Evolutionary conservation across 148 eudicot genomes (phyloP).

Genomic region (Fagopyrum tataricum): DNA sequence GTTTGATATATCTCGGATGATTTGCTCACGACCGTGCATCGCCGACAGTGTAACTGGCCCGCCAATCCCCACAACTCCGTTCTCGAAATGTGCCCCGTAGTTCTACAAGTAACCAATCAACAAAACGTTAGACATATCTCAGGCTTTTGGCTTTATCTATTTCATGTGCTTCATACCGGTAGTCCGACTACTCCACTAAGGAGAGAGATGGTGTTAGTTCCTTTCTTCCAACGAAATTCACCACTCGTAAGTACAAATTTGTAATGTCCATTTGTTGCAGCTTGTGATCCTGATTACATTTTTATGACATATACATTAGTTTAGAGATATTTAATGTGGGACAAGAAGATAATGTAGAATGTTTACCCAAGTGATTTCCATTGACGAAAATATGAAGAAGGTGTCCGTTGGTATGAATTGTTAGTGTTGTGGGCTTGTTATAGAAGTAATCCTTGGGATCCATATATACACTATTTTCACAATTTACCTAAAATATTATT

Average conservation of each 20-base stretch:
- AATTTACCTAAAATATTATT: not conserved
- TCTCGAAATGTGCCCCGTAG: slow-evolving; percentile 31
- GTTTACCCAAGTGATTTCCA: slow-evolving; percentile 22
- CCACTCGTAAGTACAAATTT: not conserved
- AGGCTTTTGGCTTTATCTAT: not conserved
- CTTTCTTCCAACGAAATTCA: not conserved
- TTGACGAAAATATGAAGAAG: slow-evolving; percentile 23
- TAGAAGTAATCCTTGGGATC: slow-evolving; percentile 3
- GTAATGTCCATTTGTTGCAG: not conserved
- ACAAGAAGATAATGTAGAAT: too few species aligned
- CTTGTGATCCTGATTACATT: not conserved
- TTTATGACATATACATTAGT: not conserved
- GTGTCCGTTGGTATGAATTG: slow-evolving; percentile 21
- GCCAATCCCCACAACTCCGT: slow-evolving; percentile 19
- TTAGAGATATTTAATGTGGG: too few species aligned
- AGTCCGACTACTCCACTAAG: slow-evolving; percentile 32
- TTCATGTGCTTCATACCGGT: not conserved
- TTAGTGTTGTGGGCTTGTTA: slow-evolving; percentile 12
- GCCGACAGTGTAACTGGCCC: slow-evolving; percentile 25
- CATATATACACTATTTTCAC: not conserved
- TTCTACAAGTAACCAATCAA: slow-evolving; percentile 20
- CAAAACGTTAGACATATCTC: not conserved
- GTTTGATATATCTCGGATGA: slow-evolving; percentile 19
- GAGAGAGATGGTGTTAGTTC: slow-evolving; percentile 18
- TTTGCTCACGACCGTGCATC: not conserved